Percentiles rank a stretch among this genome's conserved stretches.
phyloP scores from a whole-genome alignment of 345 rosid species.

The Hirschfeldia incana region DNA sequence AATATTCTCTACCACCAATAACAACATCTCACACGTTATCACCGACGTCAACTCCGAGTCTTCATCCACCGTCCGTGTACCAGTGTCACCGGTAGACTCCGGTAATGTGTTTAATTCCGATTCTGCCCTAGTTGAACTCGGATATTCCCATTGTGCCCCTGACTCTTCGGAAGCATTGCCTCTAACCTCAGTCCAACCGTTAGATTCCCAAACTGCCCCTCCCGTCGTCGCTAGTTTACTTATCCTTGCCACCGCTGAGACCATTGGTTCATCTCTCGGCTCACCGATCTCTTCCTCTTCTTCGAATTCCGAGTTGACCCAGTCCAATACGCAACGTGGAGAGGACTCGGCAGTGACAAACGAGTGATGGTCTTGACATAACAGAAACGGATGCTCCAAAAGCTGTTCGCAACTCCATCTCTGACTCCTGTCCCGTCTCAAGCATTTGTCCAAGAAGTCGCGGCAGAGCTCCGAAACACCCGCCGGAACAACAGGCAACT shows the following conservation, averaged over 20 bases:
- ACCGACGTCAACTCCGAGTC: neutral
- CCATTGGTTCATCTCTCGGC: neutral
- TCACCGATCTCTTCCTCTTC: conserved; percentile 25
- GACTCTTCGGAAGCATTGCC: conserved; percentile 17
- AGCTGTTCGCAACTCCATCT: conserved; percentile 83
- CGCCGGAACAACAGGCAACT: conserved; percentile 52
- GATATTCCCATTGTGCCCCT: conserved; percentile 32
- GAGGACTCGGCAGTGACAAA: conserved; percentile 43
- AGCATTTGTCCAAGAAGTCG: conserved; percentile 66
- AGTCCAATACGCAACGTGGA: conserved; percentile 76
- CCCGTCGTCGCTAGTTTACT: conserved; percentile 40
- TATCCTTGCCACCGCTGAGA: conserved; percentile 41
- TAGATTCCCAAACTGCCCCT: conserved; percentile 59
- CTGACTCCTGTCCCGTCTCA: conserved; percentile 49
- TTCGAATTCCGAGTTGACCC: conserved; percentile 51
- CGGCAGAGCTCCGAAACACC: conserved; percentile 52
- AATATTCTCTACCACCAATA: conserved; percentile 42
- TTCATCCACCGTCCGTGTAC: neutral
- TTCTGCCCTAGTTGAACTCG: conserved; percentile 18
- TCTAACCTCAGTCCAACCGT: conserved; percentile 59
- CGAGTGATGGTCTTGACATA: conserved; percentile 27
- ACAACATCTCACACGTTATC: conserved; percentile 17
- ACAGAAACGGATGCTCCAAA: conserved; percentile 59
- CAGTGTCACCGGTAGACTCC: neutral
- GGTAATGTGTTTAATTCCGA: conserved; percentile 31